Evolutionary conservation across 352 stramenopile genomes (phyloP), one percentile per base, ranked within the genome.

Genomic region (Phytopythium vexans): DNA sequence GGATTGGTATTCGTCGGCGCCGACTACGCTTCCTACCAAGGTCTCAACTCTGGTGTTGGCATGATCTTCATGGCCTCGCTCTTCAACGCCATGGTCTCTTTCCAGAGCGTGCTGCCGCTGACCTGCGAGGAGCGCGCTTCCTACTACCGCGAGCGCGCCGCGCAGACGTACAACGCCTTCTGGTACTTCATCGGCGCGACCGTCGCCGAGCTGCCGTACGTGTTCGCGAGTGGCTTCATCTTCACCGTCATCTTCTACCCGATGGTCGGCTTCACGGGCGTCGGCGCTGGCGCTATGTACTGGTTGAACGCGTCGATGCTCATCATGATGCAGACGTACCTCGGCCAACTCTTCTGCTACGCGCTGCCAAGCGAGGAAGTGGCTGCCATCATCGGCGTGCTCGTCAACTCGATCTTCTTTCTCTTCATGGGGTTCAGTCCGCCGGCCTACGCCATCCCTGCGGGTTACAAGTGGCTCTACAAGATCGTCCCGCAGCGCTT

Each of bases 31-130:
- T 63, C 62, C 7, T 79, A 70, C 36, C 54, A 56, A 42, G 66
- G 63, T 0, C 21, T 74, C 31, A 73, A 74, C 43, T 53, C 52
- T 0, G 72, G 64, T 2, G 48, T 95, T 16, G 76, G 78, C 16
- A 60, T 70, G 21, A 83, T 72, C 49, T 56, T 69, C 16, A 56
- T 88, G n/a, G 79, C 91, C 38, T 74, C 74, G 4, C 51, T 94
- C 10, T 71, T 94, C 41, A 72, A 92, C 11, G 75, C 70, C 21
- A 60, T 81, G 9, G 66, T 88, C 12, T 87, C 68, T 16, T 75
- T 92, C 36, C 62, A 89, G n/a, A 78, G 66, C 2, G 74, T 79
- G 11, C 51, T 94, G 3, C 69, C 82, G 12, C 63, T 94, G 8
- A 82, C 89, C 34, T 58, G 77, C 48, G 62, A 68, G 32, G 84